Evolutionary conservation across 371 early-diverging fungal genomes (phyloP), one percentile per base, ranked within the genome.

Genomic region (Rhizopus arrhizus): DNA sequence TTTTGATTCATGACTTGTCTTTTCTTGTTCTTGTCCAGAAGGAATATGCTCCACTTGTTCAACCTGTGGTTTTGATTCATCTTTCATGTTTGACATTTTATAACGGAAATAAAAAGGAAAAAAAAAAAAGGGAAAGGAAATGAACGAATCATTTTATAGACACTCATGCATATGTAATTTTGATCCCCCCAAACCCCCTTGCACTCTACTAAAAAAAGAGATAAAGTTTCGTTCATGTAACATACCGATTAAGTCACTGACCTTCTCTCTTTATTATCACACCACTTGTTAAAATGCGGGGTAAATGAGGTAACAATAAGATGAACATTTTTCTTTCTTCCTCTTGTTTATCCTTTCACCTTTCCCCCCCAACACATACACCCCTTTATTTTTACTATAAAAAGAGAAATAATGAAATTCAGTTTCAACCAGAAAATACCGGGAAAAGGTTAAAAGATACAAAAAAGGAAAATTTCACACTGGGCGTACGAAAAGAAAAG

Each of bases 171-270:
- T n/a, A n/a, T n/a, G n/a, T n/a, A n/a, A n/a, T n/a, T n/a, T n/a
- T n/a, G n/a, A n/a, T n/a, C n/a, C 15, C n/a, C 41, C 55, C 28
- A 36, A 38, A 29, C 41, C 36, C 36, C 55, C 55, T 16, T 28
- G 15, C 36, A 55, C 12, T 38, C 13, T 47, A 9, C 15, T 8
- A 9, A 53, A 11, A 56, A 43, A 46, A 35, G 36, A 38, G 40
- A 38, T 38, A 11, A 38, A 13, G 40, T 38, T 38, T 38, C 5
- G 8, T 13, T 2, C 11, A 13, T 38, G 40, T 38, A 38, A 38
- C 40, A 22, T 22, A 22, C 22, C 22, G 22, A 49, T 49, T 3
- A 13, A 5, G 3, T 28, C 6, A 31, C 33, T 41, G 41, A 10
- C 3, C 7, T 41, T 41, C n/a, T 41, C 10, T 8, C n/a, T n/a